Evolutionary conservation across 2,329 filamentous ascomycete species (phyloP).

Genomic region (Aspergillus japonicus): DNA sequence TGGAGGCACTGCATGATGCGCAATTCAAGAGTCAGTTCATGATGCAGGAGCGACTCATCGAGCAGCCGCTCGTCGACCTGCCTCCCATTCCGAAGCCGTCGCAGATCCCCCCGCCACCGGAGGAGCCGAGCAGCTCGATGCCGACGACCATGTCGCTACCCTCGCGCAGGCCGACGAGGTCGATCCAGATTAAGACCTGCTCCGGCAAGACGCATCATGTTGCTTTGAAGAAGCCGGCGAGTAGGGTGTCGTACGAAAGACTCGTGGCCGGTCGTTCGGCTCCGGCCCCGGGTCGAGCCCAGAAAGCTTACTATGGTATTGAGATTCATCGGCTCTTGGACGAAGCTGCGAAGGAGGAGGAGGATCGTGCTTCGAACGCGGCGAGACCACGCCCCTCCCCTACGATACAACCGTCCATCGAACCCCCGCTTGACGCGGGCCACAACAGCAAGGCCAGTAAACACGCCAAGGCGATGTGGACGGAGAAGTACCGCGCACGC

Average conservation of each 20-base stretch:
- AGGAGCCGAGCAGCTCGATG: constrained; percentile 7
- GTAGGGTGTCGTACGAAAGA: constrained; percentile 50
- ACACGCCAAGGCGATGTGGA: constrained; percentile 66
- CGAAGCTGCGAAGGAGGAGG: constrained; percentile 63
- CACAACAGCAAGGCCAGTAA: constrained; percentile 30
- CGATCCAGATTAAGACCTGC: constrained; percentile 46
- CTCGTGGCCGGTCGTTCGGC: constrained; percentile 55
- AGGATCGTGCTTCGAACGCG: constrained; percentile 47
- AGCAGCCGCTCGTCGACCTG: constrained; percentile 17
- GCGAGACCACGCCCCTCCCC: constrained; percentile 19
- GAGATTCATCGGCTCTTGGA: constrained; percentile 83
- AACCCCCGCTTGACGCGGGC: constrained; percentile 21
- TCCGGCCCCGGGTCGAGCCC: constrained; percentile 53
- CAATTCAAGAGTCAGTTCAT: constrained; percentile 32
- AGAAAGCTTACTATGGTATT: constrained; percentile 79
- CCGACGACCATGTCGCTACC: constrained; percentile 9
- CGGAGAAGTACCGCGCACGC: constrained; percentile 91
- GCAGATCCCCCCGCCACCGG: constrained; percentile 9
- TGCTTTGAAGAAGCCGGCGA: constrained; percentile 35
- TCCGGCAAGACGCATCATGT: constrained; percentile 50
- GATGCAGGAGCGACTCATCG: constrained; percentile 25
- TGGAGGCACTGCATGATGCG: constrained; percentile 28
- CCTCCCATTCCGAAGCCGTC: constrained; percentile 16
- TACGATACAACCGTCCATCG: constrained; percentile 34
- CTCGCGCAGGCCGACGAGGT: constrained; percentile 16